Percentiles rank a stretch among this genome's conserved stretches.
phyloP scores from a whole-genome alignment of 108 stramenopile species.

The Aurantiochytrium sp. region DNA sequence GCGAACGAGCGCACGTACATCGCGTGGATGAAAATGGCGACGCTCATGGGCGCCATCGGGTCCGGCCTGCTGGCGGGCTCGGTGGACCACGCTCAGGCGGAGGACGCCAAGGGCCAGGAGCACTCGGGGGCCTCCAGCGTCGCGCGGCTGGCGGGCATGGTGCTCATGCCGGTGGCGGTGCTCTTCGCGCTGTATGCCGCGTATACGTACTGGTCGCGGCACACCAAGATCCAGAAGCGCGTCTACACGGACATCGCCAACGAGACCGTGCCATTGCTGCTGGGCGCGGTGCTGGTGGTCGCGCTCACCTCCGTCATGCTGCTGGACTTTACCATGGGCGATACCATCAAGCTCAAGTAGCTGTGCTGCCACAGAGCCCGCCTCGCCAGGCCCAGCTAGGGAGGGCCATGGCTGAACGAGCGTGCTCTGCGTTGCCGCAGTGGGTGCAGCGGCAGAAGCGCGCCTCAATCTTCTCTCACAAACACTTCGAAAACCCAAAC shows the following conservation, averaged over 20 bases:
- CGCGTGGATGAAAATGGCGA: not conserved
- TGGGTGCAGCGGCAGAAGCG: too few species aligned
- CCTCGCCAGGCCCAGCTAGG: too few species aligned
- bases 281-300: not conserved
- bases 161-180: constrained; percentile 1
- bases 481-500: too few species aligned
- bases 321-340: not conserved
- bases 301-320: not conserved
- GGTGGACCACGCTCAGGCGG: not conserved
- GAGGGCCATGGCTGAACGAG: too few species aligned
- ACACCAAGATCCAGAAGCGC: constrained; percentile 14
- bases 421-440: too few species aligned
- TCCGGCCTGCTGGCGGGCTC: not conserved
- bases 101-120: not conserved
- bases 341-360: not conserved
- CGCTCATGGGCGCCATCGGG: not conserved
- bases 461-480: too few species aligned
- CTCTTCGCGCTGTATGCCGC: not conserved
- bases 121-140: not conserved
- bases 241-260: not conserved
- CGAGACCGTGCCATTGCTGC: not conserved
- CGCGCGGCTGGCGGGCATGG: not conserved
- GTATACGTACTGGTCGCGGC: not conserved
- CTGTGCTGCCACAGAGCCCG: too few species aligned
- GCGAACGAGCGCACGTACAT: constrained; percentile 31